Percentiles rank a stretch among this genome's conserved stretches.
Conservation (phyloP, 495 filamentous ascomycete species). For the Hypoxylon lenormandii region DNA sequence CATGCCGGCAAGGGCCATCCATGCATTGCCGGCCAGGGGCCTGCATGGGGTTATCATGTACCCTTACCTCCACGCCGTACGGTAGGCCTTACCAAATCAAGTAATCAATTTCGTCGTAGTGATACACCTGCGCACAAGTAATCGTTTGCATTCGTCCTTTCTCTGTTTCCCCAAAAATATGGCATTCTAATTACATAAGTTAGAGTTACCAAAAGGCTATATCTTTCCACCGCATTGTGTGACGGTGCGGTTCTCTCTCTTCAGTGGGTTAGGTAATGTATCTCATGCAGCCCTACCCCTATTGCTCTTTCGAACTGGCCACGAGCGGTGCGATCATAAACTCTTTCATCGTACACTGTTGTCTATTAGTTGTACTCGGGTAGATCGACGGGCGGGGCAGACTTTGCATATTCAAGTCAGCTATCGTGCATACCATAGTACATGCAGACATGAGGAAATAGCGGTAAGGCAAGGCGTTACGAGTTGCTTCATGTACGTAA, state of each 20-base stretch:
- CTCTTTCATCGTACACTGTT: background rate
- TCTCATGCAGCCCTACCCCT: background rate
- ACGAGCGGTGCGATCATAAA: background rate
- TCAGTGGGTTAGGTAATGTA: background rate
- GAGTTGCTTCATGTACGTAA: too few species aligned
- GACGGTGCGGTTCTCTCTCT: background rate
- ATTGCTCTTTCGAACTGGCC: background rate
- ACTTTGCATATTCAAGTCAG: background rate
- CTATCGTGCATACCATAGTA: too few species aligned
- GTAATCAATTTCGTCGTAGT: background rate
- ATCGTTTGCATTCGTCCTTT: too few species aligned
- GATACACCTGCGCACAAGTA: background rate
- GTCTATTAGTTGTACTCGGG: background rate
- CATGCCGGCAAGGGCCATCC: slow-evolving; percentile 32
- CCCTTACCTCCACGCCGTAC: slow-evolving; percentile 35
- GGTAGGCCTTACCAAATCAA: slow-evolving; percentile 27
- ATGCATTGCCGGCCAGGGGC: slow-evolving; percentile 38
- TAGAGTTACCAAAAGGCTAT: background rate
- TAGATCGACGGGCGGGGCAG: background rate
- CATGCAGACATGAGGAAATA: too few species aligned
- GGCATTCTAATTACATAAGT: background rate
- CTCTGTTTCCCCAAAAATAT: too few species aligned
- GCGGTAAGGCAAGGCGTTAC: too few species aligned
- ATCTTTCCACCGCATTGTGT: background rate
- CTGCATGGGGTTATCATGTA: slow-evolving; percentile 19